Percentiles rank a stretch among this genome's conserved stretches.
Conservation (phyloP, 805 yeast species). For the Cyberlindnera maclurae region DNA sequence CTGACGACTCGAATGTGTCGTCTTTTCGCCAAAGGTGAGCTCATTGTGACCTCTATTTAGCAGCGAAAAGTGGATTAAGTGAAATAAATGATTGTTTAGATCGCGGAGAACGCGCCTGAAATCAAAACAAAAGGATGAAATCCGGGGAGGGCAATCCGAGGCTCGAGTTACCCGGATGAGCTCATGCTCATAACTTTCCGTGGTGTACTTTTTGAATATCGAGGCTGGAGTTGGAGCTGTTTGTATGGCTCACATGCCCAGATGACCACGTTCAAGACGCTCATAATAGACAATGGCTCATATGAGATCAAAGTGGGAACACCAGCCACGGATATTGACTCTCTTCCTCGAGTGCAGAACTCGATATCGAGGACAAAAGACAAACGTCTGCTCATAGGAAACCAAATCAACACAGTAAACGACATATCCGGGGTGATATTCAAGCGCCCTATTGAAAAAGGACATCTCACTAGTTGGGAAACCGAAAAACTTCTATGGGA, state of each 20-base stretch:
- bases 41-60: constrained; percentile 13
- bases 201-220: too few relatives aligned
- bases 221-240: too few relatives aligned
- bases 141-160: constrained; percentile 1
- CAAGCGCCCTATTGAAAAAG: constrained; percentile 81
- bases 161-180: constrained; percentile 2
- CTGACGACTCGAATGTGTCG: constrained; percentile 10
- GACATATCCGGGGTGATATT: constrained; percentile 70
- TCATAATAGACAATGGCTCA: constrained; percentile 88
- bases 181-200: too few relatives aligned
- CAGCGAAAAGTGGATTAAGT: background rate
- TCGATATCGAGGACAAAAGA: constrained; percentile 71
- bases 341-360: constrained; percentile 53
- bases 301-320: constrained; percentile 67
- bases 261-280: constrained; percentile 13
- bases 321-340: constrained; percentile 26
- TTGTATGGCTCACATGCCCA: too few relatives aligned
- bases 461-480: constrained; percentile 89
- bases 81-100: background rate
- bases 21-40: constrained; percentile 23
- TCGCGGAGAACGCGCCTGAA: constrained; percentile 3
- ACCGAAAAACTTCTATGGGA: constrained; percentile 89
- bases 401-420: constrained; percentile 52
- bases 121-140: constrained; percentile 12
- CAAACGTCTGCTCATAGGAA: constrained; percentile 66